Evolutionary conservation across 2,329 filamentous ascomycete species (phyloP).

Genomic region (Hypoxylon sp.): DNA sequence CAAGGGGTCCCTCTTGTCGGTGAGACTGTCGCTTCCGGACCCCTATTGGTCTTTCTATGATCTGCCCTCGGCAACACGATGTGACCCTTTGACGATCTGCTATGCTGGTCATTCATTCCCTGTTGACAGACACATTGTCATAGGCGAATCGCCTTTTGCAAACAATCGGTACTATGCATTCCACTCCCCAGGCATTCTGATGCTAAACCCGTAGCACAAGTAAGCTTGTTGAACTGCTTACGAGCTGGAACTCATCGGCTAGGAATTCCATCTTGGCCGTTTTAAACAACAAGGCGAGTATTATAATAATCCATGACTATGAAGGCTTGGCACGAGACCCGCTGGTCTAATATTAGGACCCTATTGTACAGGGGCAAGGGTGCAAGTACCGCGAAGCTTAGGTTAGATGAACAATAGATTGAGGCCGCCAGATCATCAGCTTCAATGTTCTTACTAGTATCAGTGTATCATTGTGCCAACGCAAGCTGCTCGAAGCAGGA

Average conservation of each 20-base stretch:
- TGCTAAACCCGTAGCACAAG: slow-evolving; percentile 22
- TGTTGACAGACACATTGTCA: too few relatives aligned
- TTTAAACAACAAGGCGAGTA: slow-evolving; percentile 25
- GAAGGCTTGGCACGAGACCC: slow-evolving; percentile 20
- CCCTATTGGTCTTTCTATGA: slow-evolving; percentile 20
- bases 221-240: slow-evolving; percentile 8
- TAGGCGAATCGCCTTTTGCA: too few relatives aligned
- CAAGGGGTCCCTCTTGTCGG: slow-evolving; percentile 24
- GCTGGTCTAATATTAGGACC: slow-evolving; percentile 18
- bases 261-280: slow-evolving; percentile 26
- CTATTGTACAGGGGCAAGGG: not conserved
- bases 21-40: slow-evolving; percentile 16
- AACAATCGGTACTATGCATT: too few relatives aligned
- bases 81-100: slow-evolving; percentile 17
- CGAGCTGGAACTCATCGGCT: slow-evolving; percentile 8
- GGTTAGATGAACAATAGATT: not conserved
- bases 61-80: slow-evolving; percentile 6
- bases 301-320: slow-evolving; percentile 13
- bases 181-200: slow-evolving; percentile 16
- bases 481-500: slow-evolving; percentile 17
- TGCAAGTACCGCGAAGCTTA: not conserved
- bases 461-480: slow-evolving; percentile 6
- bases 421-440: slow-evolving; percentile 23
- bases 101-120: slow-evolving; percentile 22
- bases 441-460: slow-evolving; percentile 16